Evolutionary conservation across 1,284 basidiomycete genomes (phyloP), one percentile per base, ranked within the genome.

Genomic region (Fomitopsis betulina): DNA sequence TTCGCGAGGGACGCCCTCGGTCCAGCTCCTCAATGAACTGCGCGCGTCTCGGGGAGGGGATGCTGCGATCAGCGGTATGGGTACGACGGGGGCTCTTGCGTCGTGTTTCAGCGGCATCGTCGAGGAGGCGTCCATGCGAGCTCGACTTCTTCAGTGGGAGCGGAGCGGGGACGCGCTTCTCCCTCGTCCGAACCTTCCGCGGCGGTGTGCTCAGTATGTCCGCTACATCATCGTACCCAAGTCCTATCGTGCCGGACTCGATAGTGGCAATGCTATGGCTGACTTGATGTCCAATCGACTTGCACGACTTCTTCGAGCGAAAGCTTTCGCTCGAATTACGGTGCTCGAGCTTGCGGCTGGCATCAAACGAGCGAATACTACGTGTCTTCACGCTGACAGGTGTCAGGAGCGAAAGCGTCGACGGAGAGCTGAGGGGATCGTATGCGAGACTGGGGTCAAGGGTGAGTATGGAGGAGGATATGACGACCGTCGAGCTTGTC

Each of bases 1-100:
- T 80, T 50, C 79, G 74, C 40, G 73, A 66, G 5, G 72, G 67
- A 3, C 79, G 75, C 2, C 77, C 80, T 25, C 80, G 73, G 37
- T 71, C 63, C 49, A 70, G 57, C n/a, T 74, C 70, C 21, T 71
- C 71, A 17, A 67, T 60, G 23, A n/a, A 32, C 12, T 45, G 52
- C 30, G 60, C 37, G 38, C 67, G 64, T 51, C 56, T 43, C 43
- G 60, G 63, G 40, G 56, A 27, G 54, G 54, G 43, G 1, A 9
- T 25, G 17, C 33, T 8, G 25, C 17, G 23, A 3, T 47, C 25
- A 37, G 35, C 35, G 3, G 38, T 45, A 17, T 54, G 33, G 42
- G 55, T 43, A 62, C 55, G 67, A 68, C 60, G 58, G 57, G 61
- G 56, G 52, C 59, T 68, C 57, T 61, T 64, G 57, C 61, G 62